phyloP scores from a whole-genome alignment of 768 basidiomycete species.

The Mycena vulgaris region DNA sequence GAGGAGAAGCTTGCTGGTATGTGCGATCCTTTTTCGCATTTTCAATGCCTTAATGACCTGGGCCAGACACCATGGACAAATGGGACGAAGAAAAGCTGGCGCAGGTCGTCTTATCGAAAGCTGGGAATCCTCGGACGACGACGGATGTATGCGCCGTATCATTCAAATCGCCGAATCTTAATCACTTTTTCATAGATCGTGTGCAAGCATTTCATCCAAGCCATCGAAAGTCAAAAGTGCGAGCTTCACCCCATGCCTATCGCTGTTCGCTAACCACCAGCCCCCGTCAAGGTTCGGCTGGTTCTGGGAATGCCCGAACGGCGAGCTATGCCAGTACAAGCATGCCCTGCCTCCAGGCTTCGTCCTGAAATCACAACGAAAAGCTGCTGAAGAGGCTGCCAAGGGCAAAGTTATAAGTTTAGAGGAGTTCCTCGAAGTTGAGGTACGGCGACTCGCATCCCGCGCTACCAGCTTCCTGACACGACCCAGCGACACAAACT shows the following conservation, averaged over 20 bases:
- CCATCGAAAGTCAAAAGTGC: slow-evolving; percentile 92
- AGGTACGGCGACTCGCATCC: slow-evolving; percentile 66
- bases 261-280: neutral
- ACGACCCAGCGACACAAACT: slow-evolving; percentile 90
- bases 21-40: slow-evolving; percentile 41
- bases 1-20: slow-evolving; percentile 85
- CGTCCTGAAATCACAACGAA: slow-evolving; percentile 88
- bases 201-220: slow-evolving; percentile 97
- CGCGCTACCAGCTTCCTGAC: slow-evolving; percentile 11
- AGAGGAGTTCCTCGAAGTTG: slow-evolving; percentile 98
- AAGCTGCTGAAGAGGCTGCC: slow-evolving; percentile 91
- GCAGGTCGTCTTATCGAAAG: slow-evolving; percentile 88
- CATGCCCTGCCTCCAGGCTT: slow-evolving; percentile 91
- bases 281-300: slow-evolving; percentile 77
- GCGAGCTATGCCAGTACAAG: slow-evolving; percentile 90
- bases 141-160: slow-evolving; percentile 77
- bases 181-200: slow-evolving; percentile 77
- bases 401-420: slow-evolving; percentile 91
- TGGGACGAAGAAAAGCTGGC: slow-evolving; percentile 98
- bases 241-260: slow-evolving; percentile 29
- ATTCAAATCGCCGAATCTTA: neutral
- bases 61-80: slow-evolving; percentile 93
- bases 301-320: slow-evolving; percentile 96
- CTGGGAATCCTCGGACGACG: slow-evolving; percentile 91
- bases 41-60: slow-evolving; percentile 3